A percentile compares a stretch with the other conserved stretches of the same genome.
Evolutionary conservation across 31 red algal genomes (phyloP).

Genomic region (Asparagopsis taxiformis): DNA sequence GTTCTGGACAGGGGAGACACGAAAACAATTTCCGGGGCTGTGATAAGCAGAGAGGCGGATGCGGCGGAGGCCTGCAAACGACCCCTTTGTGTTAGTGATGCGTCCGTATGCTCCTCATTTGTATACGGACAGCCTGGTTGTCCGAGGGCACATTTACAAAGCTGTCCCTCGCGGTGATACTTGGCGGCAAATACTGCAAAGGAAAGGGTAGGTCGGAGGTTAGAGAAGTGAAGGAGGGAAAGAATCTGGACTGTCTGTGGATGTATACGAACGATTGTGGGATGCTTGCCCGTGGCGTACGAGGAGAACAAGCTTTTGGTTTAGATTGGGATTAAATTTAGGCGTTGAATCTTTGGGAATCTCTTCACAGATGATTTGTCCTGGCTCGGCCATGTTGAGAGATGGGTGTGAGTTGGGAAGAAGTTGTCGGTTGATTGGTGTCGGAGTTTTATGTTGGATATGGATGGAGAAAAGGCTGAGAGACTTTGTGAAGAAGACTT

Average conservation of each 20-base stretch:
- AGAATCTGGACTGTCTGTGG: neutral
- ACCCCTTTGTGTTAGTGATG: constrained; percentile 38
- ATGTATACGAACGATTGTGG: constrained; percentile 45
- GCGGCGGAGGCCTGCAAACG: constrained; percentile 41
- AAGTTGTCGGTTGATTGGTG: neutral
- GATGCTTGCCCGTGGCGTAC: constrained; percentile 55
- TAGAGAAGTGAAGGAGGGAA: neutral
- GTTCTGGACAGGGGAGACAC: constrained; percentile 37
- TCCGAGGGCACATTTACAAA: constrained; percentile 24
- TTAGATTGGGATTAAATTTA: constrained; percentile 5
- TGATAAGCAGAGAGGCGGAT: constrained; percentile 23
- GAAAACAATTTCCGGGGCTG: constrained; percentile 41
- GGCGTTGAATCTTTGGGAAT: constrained; percentile 13
- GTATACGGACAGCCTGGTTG: constrained; percentile 29
- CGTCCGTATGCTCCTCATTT: constrained; percentile 51
- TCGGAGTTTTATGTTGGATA: too few species aligned
- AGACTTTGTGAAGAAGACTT: too few species aligned
- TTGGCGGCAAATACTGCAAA: constrained; percentile 49
- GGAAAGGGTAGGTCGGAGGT: neutral
- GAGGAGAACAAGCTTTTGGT: constrained; percentile 49
- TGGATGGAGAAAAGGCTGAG: too few species aligned
- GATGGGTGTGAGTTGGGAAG: neutral
- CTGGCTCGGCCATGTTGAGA: neutral
- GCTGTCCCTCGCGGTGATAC: constrained; percentile 11
- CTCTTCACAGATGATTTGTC: constrained; percentile 21